A percentile compares a stretch with the other conserved stretches of the same genome.
Conservation (phyloP, 2,329 filamentous ascomycete genomes). For the Ilyonectria destructans region DNA sequence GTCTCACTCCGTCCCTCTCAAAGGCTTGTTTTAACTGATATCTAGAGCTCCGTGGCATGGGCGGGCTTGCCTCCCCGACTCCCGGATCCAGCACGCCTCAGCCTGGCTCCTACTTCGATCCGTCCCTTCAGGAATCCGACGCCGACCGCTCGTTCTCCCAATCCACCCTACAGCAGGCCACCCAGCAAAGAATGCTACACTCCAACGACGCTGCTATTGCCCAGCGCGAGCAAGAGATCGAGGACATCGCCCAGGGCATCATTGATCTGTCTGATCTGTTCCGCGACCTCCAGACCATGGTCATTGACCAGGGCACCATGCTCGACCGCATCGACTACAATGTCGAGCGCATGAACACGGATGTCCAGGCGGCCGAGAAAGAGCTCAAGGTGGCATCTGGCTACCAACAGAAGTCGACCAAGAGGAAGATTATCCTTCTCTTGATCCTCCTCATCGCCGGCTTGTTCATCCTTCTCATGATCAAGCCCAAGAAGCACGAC, state of each 20-base stretch:
- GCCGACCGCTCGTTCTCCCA: constrained; percentile 94
- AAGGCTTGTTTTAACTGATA: constrained; percentile 18
- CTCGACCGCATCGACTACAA: constrained; percentile 98
- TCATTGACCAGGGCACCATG: constrained; percentile 92
- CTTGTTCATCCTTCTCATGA: constrained; percentile 85
- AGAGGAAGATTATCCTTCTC: constrained; percentile 94
- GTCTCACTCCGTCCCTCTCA: neutral
- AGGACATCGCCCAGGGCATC: constrained; percentile 97
- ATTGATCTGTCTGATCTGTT: constrained; percentile 98
- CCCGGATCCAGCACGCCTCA: constrained; percentile 67
- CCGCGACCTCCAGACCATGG: constrained; percentile 95
- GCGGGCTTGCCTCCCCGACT: constrained; percentile 70
- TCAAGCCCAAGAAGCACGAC: constrained; percentile 80
- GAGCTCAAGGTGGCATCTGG: constrained; percentile 91
- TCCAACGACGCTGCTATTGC: constrained; percentile 89
- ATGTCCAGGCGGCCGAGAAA: constrained; percentile 93
- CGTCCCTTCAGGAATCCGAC: constrained; percentile 93
- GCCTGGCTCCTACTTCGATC: constrained; percentile 78
- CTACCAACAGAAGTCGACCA: constrained; percentile 91
- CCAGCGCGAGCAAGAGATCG: constrained; percentile 96
- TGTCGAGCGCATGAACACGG: constrained; percentile 93
- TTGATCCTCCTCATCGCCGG: constrained; percentile 87
- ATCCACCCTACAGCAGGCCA: constrained; percentile 86
- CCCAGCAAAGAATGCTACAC: constrained; percentile 76
- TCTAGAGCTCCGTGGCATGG: constrained; percentile 82